Base-by-base conservation (phyloP, 116 monocot species). In the Dioscorea cayenensis region DNA sequence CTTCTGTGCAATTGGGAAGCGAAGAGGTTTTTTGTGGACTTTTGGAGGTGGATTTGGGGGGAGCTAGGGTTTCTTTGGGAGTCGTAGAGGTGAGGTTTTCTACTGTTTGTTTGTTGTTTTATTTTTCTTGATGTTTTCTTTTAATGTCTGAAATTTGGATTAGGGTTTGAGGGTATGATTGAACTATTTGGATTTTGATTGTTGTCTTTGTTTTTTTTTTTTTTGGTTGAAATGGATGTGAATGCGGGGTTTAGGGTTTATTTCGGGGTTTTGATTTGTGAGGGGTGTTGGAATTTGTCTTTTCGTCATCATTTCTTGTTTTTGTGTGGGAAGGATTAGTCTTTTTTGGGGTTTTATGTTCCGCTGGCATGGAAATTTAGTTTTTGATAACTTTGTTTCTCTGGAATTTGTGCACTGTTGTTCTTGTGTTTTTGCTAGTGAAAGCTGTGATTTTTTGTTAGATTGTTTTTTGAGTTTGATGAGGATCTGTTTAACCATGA, bases 41-140 rank as follows among this genome's bases (percentile, higher is more conserved):
- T 19, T 21, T 19, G 20, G 10, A 16, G 23, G 18, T 18, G 66
- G 52, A 58, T 72, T 49, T 49, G 50, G 0, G 35, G 55, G 20
- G 35, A 22, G 49, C 60, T 68, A 72, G 78, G 78, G 72, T 68
- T 78, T 66, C 18, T 19, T 52, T 43, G 59, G 21, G 59, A 21
- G 14, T 59, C 59, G 38, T 14, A 27, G 2, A 2, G 14, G 36
- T 7, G 66, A 55, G 38, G 36, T 23, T 38, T 66, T 10, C 65
- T 36, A 32, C 19, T 36, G 35, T 65, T 66, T 66, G 3, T 38
- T 27, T 11, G 20, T 27, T 11, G 6, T 62, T 8, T 20, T 62
- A 5, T 23, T 5, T 5, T 6, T 23, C 23, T 11, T 11, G 5
- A 16, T 55, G 10, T 0, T n/a, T n/a, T 18, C 4, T n/a, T 55